Percentiles rank a stretch among this genome's conserved stretches.
phyloP scores from a whole-genome alignment of 306 rosid genomes.

The Castanea mollissima region DNA sequence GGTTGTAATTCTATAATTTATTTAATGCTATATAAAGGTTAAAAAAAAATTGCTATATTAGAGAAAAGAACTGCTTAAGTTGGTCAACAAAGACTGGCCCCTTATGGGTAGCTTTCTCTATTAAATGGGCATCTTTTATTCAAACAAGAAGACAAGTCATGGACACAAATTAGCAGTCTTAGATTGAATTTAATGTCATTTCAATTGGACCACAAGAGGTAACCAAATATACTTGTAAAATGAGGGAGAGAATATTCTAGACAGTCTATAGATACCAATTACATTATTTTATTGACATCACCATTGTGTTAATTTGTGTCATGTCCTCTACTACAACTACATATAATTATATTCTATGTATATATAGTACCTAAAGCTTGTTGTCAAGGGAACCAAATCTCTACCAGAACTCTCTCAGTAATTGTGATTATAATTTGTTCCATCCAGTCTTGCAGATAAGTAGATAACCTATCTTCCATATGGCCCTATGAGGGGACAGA shows the following conservation, averaged over 20 bases:
- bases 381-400: conserved; percentile 3
- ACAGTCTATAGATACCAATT: neutral
- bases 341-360: too few species aligned
- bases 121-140: neutral
- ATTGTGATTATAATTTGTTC: neutral
- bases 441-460: neutral
- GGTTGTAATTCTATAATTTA: too few species aligned
- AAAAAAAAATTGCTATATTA: too few species aligned
- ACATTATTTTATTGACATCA: neutral
- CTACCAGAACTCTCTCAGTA: neutral
- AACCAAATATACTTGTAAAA: neutral
- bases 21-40: too few species aligned
- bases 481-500: neutral
- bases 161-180: neutral
- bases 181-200: neutral
- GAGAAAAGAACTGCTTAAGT: neutral
- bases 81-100: neutral
- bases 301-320: neutral
- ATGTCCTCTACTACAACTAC: neutral
- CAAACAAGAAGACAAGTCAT: neutral
- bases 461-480: neutral
- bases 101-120: neutral
- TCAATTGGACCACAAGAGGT: neutral
- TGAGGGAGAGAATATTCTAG: neutral
- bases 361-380: neutral